Conservation (phyloP, 306 rosid species). For the Vigna hirtella region DNA sequence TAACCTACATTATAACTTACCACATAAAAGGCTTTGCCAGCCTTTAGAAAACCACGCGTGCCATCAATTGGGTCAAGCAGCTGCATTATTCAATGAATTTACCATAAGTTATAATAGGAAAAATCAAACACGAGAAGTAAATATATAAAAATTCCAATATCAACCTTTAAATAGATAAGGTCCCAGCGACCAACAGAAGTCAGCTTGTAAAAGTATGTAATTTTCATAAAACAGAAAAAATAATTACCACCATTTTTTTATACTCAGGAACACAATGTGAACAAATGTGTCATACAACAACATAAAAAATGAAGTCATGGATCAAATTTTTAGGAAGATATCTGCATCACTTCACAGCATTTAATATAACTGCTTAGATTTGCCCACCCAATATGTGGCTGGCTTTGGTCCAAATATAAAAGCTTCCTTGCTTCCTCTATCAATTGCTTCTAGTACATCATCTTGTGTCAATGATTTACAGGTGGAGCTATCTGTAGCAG, state of each 20-base stretch:
- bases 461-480: constrained; percentile 57
- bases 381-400: constrained; percentile 92
- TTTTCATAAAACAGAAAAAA: constrained; percentile 8
- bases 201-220: constrained; percentile 17
- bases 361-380: constrained; percentile 24
- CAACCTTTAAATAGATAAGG: constrained; percentile 12
- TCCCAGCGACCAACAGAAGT: constrained; percentile 2
- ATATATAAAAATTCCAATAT: constrained; percentile 13
- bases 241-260: constrained; percentile 26
- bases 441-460: constrained; percentile 78
- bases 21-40: constrained; percentile 70
- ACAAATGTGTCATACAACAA: constrained; percentile 21
- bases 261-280: constrained; percentile 13
- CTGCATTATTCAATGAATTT: constrained; percentile 56
- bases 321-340: constrained; percentile 12
- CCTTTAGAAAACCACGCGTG: constrained; percentile 77
- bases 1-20: constrained; percentile 54
- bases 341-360: constrained; percentile 10
- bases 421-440: constrained; percentile 84
- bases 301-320: constrained; percentile 23
- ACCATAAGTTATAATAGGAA: constrained; percentile 29
- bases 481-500: constrained; percentile 50
- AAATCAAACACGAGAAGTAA: constrained; percentile 16
- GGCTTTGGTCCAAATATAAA: constrained; percentile 70
- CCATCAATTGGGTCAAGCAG: constrained; percentile 95